These are phyloP conservation scores for Nemania sp. DNA, from an alignment of 2,329 filamentous ascomycete species.

Conservation along the genomic window DNA sequence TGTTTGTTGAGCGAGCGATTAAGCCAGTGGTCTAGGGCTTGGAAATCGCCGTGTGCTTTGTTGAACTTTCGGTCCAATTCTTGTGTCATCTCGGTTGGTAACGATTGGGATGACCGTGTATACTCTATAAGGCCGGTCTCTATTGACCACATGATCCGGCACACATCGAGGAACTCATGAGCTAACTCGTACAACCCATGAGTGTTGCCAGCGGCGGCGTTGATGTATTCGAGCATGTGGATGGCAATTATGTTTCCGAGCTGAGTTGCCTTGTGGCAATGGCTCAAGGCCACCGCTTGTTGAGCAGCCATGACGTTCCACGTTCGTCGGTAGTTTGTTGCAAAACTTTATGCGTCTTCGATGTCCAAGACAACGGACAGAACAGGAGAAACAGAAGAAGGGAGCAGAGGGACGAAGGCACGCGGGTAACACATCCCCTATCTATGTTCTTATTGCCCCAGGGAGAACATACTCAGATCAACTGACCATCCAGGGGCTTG, in stretches of 20 bases:
- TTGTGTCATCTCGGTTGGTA: constrained; percentile 70
- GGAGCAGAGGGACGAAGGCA: constrained; percentile 8
- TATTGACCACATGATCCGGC: constrained; percentile 74
- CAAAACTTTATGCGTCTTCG: constrained; percentile 7
- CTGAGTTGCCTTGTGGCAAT: constrained; percentile 63
- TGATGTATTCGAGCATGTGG: constrained; percentile 73
- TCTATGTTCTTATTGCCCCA: constrained; percentile 17
- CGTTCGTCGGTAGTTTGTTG: constrained; percentile 10
- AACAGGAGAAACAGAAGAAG: constrained; percentile 6
- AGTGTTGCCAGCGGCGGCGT: constrained; percentile 66
- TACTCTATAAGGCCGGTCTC: constrained; percentile 72
- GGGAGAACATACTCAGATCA: too few relatives aligned
- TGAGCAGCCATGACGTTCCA: constrained; percentile 45
- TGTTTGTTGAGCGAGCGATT: constrained; percentile 70
- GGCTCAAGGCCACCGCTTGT: constrained; percentile 41
- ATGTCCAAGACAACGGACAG: not conserved
- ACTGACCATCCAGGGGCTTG: too few relatives aligned
- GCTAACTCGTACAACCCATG: constrained; percentile 68
- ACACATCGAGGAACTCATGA: constrained; percentile 75
- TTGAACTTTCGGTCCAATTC: constrained; percentile 75
- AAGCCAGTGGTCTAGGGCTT: constrained; percentile 72
- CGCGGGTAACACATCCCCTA: constrained; percentile 1
- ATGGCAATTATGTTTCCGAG: constrained; percentile 74
- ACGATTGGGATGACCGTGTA: constrained; percentile 61
- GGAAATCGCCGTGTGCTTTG: constrained; percentile 70